Base-by-base conservation (phyloP, 2,329 filamentous ascomycete genomes). In the Mycosphaerella arachidis region DNA sequence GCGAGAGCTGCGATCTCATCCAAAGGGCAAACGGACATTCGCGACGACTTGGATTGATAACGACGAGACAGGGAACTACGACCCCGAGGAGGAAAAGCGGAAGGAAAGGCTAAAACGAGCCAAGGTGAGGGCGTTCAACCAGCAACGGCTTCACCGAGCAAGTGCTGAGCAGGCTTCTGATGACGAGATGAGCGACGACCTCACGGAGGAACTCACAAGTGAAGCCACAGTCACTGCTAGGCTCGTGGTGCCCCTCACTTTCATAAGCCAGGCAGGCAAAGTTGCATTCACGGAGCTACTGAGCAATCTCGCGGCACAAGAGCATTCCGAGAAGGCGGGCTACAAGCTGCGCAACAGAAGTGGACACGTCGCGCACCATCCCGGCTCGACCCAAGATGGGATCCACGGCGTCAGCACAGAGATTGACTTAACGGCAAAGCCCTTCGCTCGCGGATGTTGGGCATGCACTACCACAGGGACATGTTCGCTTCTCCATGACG, bases 401-500 rank as follows among this genome's bases (percentile, higher is more conserved):
- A 40, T n/a, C n/a, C 10, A 48, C 9, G 13, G 6, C 10, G 31
- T 35, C 3, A 27, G 20, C 7, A 45, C 56, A 3, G 54, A 62
- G 24, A 51, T 59, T 16, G 58, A 65, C 24, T 52, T 64, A 18
- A 48, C 48, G 18, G 63, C 58, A 9, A 63, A 64, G 53, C 65
- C 65, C 6, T 56, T 60, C 16, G 61, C 65, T 8, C 61, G 65
- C 29, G 57, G 65, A 8, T 65, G 65, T 52, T 55, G 53, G 53
- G 53, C 33, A 24, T 64, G 63, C 37, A 57, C 46, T 10, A 37
- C 43, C 7, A 40, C 57, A 8, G 48, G 45, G 8, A 51, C 65
- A 6, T 78, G 77, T 58, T 71, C 72, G 0, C 66, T 78, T 4
- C 53, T 75, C 12, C 63, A 73, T 4, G 65, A 74, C 55, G 71